Base-by-base conservation (phyloP, 2,329 filamentous ascomycete genomes). In the Penicillium rolfsii region DNA sequence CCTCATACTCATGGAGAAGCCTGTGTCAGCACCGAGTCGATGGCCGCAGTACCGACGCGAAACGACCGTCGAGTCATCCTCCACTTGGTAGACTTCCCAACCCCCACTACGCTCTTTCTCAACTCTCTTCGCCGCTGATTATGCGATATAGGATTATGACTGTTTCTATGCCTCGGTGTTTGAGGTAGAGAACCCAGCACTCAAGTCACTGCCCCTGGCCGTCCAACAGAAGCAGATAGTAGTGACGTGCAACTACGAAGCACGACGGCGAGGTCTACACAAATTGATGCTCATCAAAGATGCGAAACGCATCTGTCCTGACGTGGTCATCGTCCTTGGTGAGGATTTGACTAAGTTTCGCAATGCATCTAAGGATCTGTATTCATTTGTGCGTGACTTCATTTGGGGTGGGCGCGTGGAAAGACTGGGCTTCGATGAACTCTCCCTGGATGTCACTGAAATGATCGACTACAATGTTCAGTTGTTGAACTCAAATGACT, bases 131-230 rank as follows among this genome's bases (percentile, higher is more conserved):
- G 7, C 26, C 56, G 24, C 50, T 62, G 45, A 65, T 52, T 43
- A 36, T 26, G 30, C 16, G 8, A n/a, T 36, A 22, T 57, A 80
- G 78, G 80, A 82, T 67, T 82, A 81, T 71, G 80, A 82, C 80
- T 96, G 91, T 80, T 98, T 98, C 81, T 98, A 98, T 76, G 93
- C 93, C 24, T 91, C 92, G 53, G 93, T 95, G 8, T 89, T 95
- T 67, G 93, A 97, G 78, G 89, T 89, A 65, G 89, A 90, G 73
- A 87, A 90, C 66, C 91, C 93, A 0, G 80, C 83, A 2, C 81
- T 97, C 59, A 91, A 87, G 72, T 82, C 84, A 1, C 79, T 90
- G 19, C 91, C 93, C 6, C 81, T 98, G 36, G 93, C 92, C 38
- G 87, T 97, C 60, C 91, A 93, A 76, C 93, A 97, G 77, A 97